A percentile compares a stretch with the other conserved stretches of the same genome.
These are phyloP conservation scores for Colletotrichum acutatum DNA, from an alignment of 2,329 filamentous ascomycete species.

Conservation along the genomic window DNA sequence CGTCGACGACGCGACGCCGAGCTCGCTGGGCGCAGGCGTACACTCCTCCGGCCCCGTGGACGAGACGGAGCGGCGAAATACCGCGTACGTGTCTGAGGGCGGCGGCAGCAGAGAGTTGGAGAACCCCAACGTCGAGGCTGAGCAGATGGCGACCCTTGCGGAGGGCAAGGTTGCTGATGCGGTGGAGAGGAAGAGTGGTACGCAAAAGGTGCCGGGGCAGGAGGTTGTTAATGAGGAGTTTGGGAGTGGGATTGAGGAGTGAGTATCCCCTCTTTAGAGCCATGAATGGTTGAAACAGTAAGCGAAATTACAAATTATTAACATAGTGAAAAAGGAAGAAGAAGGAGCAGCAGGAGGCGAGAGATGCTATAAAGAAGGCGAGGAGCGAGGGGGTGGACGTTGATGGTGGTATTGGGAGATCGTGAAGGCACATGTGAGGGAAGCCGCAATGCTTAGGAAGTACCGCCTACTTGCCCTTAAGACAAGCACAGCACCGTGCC, in stretches of 20 bases:
- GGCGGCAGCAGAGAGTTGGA: background rate
- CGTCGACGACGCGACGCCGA: constrained; percentile 35
- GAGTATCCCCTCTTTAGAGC: background rate
- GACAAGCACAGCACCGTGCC: too few species aligned
- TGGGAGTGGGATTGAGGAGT: constrained; percentile 38
- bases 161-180: constrained; percentile 42
- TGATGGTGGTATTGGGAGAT: constrained; percentile 34
- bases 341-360: constrained; percentile 37
- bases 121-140: constrained; percentile 40
- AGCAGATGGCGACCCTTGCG: constrained; percentile 39
- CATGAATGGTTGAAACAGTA: background rate
- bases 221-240: constrained; percentile 36
- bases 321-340: constrained; percentile 37
- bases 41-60: constrained; percentile 37
- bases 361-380: constrained; percentile 36
- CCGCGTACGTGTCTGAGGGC: constrained; percentile 9
- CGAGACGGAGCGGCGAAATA: constrained; percentile 34
- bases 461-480: too few species aligned
- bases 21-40: constrained; percentile 37
- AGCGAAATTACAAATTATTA: background rate
- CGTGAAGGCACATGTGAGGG: constrained; percentile 10
- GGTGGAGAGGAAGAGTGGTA: constrained; percentile 39
- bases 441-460: too few species aligned
- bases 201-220: constrained; percentile 37
- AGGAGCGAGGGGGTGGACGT: constrained; percentile 36